A percentile compares a stretch with the other conserved stretches of the same genome.
Conservation (phyloP, 306 rosid genomes). For the Dryas drummondii region DNA sequence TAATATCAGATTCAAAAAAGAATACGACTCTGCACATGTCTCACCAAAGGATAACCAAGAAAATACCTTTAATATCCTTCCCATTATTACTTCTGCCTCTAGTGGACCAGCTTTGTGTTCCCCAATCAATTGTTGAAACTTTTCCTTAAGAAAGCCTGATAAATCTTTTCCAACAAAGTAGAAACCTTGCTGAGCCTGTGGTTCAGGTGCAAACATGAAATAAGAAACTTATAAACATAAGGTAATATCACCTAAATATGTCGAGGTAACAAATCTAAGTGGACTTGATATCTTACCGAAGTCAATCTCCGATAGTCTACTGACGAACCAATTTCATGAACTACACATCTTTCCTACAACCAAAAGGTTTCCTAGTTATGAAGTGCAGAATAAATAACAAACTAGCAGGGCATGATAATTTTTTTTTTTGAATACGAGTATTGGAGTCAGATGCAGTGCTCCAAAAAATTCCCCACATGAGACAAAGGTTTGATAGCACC, state of each 20-base stretch:
- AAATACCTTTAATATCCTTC: slow-evolving; percentile 73
- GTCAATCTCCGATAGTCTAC: slow-evolving; percentile 89
- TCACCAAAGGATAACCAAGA: slow-evolving; percentile 7
- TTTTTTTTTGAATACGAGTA: slow-evolving; percentile 1
- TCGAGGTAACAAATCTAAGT: neutral
- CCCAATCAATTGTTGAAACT: slow-evolving; percentile 73
- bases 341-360: slow-evolving; percentile 80
- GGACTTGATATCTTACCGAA: slow-evolving; percentile 53
- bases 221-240: slow-evolving; percentile 14
- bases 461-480: slow-evolving; percentile 17
- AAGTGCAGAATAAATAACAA: slow-evolving; percentile 3
- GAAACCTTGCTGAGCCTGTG: slow-evolving; percentile 82
- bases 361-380: slow-evolving; percentile 21
- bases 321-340: slow-evolving; percentile 88
- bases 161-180: slow-evolving; percentile 71
- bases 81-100: slow-evolving; percentile 92
- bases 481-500: slow-evolving; percentile 12
- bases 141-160: slow-evolving; percentile 56
- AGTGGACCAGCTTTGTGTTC: slow-evolving; percentile 53
- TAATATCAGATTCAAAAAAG: slow-evolving; percentile 16
- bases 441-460: slow-evolving; percentile 4
- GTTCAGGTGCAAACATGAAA: slow-evolving; percentile 31
- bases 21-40: slow-evolving; percentile 11
- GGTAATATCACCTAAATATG: neutral
- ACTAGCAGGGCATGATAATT: slow-evolving; percentile 4